phyloP scores from a whole-genome alignment of 1,284 basidiomycete genomes.

The Boletellus dicymbophilus region DNA sequence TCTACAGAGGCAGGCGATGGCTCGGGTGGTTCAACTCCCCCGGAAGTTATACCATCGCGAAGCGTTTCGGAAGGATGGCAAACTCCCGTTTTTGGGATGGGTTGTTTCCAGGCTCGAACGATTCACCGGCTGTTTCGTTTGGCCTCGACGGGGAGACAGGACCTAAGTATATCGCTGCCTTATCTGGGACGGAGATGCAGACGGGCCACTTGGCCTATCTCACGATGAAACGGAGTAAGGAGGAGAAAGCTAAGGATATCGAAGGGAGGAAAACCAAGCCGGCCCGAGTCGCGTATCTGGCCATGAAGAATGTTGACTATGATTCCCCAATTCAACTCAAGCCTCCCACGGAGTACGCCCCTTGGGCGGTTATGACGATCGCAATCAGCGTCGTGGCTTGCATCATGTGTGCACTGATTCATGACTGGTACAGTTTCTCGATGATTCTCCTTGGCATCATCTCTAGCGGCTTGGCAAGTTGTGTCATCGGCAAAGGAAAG shows the following conservation, averaged over 20 bases:
- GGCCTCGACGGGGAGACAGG: conserved; percentile 30
- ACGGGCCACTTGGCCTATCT: conserved; percentile 26
- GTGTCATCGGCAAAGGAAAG: conserved; percentile 20
- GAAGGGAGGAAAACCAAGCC: conserved; percentile 13
- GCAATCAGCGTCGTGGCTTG: conserved; percentile 21
- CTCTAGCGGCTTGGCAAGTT: conserved; percentile 25
- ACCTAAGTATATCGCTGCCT: conserved; percentile 22
- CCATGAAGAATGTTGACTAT: conserved; percentile 11
- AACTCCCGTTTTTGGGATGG: conserved; percentile 30
- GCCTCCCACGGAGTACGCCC: conserved; percentile 7
- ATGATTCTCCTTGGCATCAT: conserved; percentile 34
- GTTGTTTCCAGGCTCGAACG: conserved; percentile 29
- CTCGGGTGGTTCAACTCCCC: conserved; percentile 38
- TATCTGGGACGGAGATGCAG: conserved; percentile 26
- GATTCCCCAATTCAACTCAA: background rate
- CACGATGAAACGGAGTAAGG: conserved; percentile 16
- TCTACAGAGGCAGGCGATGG: conserved; percentile 27
- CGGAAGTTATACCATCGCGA: conserved; percentile 30
- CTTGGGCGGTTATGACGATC: conserved; percentile 27
- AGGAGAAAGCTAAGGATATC: background rate
- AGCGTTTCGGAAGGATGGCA: conserved; percentile 29
- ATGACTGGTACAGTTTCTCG: conserved; percentile 28
- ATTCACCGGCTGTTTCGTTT: conserved; percentile 22
- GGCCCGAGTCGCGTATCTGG: conserved; percentile 19
- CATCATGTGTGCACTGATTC: conserved; percentile 16